Evolutionary conservation across 371 early-diverging fungal genomes (phyloP), one percentile per base, ranked within the genome.

Genomic region (Mucor circinelloides): DNA sequence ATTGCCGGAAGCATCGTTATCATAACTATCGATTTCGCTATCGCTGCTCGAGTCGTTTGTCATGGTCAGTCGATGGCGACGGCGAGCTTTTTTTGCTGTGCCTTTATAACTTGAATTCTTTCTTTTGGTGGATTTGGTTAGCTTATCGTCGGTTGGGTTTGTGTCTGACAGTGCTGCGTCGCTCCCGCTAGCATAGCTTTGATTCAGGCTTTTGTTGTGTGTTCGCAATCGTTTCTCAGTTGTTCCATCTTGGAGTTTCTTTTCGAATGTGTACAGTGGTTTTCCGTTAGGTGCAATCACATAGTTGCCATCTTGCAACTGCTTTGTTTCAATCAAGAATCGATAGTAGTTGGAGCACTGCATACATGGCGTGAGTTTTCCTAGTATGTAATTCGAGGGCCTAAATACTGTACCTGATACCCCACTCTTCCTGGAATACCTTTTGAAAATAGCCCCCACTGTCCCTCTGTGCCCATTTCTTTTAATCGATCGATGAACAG

Each of bases 281-380:
- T 92, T 93, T 68, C 95, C 95, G 65, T 91, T 88, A 19, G 89
- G 89, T 72, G 94, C 94, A 25, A 95, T 74, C 6, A 93, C 89
- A 65, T 96, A 96, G 78, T 95, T 96, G 8, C 90, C 90, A 71
- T 96, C 97, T 55, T 84, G 71, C 60, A 95, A 86, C 68, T 94
- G 85, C n/a, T 90, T 86, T 19, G 89, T 91, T 74, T 94, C 93
- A 17, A 96, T 84, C 56, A 96, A 78, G 40, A 89, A 78, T 21
- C 97, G 88, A 75, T 96, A 96, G 78, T 91, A 96, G 76, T 95
- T 96, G 23, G 97, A 94, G 76, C 97, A 96, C 92, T 96, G 2
- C 17, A n/a, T 13, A 34, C 13, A 34, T 10, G 25, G 15, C 15
- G 30, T 13, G 6, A 21, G 25, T 38, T 38, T 38, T 7, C 13